A percentile compares a stretch with the other conserved stretches of the same genome.
These are phyloP conservation scores for Plasmodium malariae DNA, from an alignment of 169 alveolate species.

Conservation along the genomic window DNA sequence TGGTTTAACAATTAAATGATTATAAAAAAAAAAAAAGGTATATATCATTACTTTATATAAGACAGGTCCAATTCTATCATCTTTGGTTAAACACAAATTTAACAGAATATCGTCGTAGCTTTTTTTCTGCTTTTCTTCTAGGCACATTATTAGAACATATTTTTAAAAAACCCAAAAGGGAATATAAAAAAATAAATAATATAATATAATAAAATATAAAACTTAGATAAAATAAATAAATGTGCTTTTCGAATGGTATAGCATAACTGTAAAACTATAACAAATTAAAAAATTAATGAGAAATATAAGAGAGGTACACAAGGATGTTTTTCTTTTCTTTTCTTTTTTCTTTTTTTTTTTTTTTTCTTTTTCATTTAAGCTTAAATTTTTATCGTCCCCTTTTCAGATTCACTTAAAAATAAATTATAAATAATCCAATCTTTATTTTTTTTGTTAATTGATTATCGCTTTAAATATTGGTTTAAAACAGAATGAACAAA, in stretches of 20 bases:
- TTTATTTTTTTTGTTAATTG: too few species aligned
- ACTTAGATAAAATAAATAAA: not conserved
- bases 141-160: conserved; percentile 27
- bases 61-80: conserved; percentile 63
- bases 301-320: not conserved
- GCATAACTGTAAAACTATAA: not conserved
- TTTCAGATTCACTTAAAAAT: not conserved
- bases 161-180: not conserved
- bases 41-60: conserved; percentile 42
- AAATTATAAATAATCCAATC: too few species aligned
- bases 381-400: not conserved
- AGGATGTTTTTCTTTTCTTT: not conserved
- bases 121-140: conserved; percentile 46
- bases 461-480: too few species aligned
- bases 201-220: too few species aligned
- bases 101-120: conserved; percentile 49
- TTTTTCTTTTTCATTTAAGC: not conserved
- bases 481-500: too few species aligned
- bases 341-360: not conserved
- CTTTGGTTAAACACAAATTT: conserved; percentile 52
- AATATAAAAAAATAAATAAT: conserved; percentile 13
- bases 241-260: not conserved
- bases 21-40: not conserved
- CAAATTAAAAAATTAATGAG: not conserved
- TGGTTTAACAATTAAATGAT: not conserved